Base-by-base conservation (phyloP, 2,329 filamentous ascomycete species). In the Sporothrix curviconia region DNA sequence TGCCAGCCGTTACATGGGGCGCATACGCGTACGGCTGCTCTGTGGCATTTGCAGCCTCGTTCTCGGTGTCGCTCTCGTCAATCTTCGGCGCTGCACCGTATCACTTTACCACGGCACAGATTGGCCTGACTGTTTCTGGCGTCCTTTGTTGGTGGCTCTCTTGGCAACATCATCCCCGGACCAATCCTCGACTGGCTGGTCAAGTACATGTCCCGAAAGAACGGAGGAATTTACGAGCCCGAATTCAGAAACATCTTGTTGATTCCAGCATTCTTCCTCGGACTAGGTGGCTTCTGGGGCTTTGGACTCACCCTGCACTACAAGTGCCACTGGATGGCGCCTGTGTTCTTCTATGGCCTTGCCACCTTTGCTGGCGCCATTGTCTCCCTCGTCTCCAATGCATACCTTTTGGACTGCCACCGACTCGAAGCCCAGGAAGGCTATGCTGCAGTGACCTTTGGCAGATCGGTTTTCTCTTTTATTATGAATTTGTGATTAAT, bases 191-290 rank as follows among this genome's bases (percentile, higher is more conserved):
- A 75, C 57, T 70, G 69, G 4, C 54, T 72, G 7, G 71, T 71
- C 54, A 68, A 66, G 43, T 73, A 66, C 66, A 69, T 72, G 22
- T 69, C 73, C 9, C 68, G 66, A 57, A 67, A 65, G 52, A 72
- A 76, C 55, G 64, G 66, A 7, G 76, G 76, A 7, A 64, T 76
- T 17, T 76, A 75, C 59, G 70, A 75, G 64, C 76, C 76, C 2
- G 76, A 78, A 63, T 72, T 65, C 11, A 67, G 76, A 12, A 63
- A 78, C 11, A 66, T 76, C 2, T 67, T 71, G 28, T 65, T 69
- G 34, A 62, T 72, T 3, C 67, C 68, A 11, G 64, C 67, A 1
- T 61, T 73, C 2, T 44, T 68, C 1, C 66, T 68, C 4, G 69
- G 70, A 14, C 65, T 70, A 1, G 55, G 63, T 12, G 70, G 71